phyloP scores from a whole-genome alignment of 345 rosid genomes.

The Eucalyptus globulus region DNA sequence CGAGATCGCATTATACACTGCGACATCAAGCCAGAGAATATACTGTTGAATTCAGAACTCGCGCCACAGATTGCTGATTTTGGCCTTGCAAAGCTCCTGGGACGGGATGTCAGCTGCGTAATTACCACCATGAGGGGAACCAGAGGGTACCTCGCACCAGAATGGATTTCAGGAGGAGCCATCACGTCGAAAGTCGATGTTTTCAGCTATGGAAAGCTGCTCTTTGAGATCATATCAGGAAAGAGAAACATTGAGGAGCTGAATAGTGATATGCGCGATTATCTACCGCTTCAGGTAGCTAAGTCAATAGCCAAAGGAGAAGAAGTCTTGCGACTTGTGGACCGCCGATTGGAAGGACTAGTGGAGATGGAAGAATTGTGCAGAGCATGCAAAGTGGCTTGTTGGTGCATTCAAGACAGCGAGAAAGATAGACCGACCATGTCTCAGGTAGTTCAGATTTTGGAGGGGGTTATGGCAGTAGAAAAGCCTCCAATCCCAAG shows the following conservation, averaged over 20 bases:
- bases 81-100: background rate
- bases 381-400: background rate
- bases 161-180: background rate
- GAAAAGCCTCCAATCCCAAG: background rate
- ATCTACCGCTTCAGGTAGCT: background rate
- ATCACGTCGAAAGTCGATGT: conserved; percentile 8
- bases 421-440: background rate
- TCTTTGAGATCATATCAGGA: conserved; percentile 8
- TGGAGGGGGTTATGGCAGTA: background rate
- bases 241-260: background rate
- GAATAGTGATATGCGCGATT: background rate
- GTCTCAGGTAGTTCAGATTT: background rate
- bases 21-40: conserved; percentile 2
- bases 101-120: background rate
- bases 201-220: conserved; percentile 9
- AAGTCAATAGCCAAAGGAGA: background rate
- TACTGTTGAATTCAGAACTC: background rate
- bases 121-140: conserved; percentile 4
- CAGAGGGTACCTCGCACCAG: background rate
- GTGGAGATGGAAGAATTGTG: background rate
- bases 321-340: background rate
- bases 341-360: background rate
- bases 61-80: background rate
- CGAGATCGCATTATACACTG: background rate
- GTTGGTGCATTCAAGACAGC: background rate